phyloP scores from a whole-genome alignment of 257 asterid species.

The Handroanthus guayacan region DNA sequence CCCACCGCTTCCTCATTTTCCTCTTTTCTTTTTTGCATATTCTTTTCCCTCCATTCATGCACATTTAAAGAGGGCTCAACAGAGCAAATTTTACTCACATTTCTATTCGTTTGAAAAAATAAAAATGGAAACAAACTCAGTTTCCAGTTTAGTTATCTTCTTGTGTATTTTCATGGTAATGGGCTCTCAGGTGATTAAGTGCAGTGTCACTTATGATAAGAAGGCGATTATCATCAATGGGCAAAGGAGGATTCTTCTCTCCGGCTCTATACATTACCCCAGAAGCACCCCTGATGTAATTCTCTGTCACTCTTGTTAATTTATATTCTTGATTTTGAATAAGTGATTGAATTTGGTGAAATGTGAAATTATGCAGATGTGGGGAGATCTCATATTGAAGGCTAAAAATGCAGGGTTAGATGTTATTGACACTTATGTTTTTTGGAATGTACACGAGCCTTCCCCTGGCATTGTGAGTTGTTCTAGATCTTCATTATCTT shows the following conservation, averaged over 20 bases:
- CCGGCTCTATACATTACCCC: constrained; percentile 81
- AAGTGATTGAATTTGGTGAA: not conserved
- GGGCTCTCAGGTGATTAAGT: constrained; percentile 41
- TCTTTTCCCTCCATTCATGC: constrained; percentile 36
- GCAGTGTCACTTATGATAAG: constrained; percentile 63
- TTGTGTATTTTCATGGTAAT: constrained; percentile 46
- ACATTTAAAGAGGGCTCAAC: constrained; percentile 28
- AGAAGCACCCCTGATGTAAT: constrained; percentile 81
- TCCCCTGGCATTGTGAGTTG: constrained; percentile 71
- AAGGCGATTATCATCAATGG: constrained; percentile 65
- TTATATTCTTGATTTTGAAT: not conserved
- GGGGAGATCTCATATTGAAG: constrained; percentile 71
- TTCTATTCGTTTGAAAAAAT: not conserved
- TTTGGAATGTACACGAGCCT: constrained; percentile 77
- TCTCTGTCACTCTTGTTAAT: constrained; percentile 5
- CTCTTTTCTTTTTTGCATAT: constrained; percentile 16
- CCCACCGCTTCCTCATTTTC: constrained; percentile 44
- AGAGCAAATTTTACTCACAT: not conserved
- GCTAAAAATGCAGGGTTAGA: constrained; percentile 74
- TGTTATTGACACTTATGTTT: constrained; percentile 74
- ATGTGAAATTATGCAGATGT: constrained; percentile 58
- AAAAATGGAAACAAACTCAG: constrained; percentile 57
- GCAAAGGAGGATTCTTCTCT: constrained; percentile 65
- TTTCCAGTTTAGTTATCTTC: constrained; percentile 44
- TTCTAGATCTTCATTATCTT: constrained; percentile 6